Evolutionary conservation across 139 green algal genomes (phyloP).

Genomic region (Coelastrella sp.): DNA sequence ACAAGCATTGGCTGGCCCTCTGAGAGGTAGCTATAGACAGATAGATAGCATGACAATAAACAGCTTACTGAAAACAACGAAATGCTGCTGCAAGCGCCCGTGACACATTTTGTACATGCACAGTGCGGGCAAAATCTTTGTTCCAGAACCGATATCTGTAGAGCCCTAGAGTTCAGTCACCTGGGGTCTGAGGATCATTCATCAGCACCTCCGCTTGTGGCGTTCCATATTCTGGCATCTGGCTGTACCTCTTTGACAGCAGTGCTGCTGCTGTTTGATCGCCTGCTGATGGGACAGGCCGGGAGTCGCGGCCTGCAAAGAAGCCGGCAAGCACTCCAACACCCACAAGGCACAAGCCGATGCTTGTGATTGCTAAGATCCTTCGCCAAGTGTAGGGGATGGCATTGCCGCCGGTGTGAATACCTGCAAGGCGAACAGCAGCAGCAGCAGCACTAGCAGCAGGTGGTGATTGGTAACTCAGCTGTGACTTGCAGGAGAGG

Average conservation of each 20-base stretch:
- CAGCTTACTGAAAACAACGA: too few species aligned
- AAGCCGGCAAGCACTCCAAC: background rate
- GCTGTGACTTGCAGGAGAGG: too few species aligned
- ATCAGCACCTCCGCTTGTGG: background rate
- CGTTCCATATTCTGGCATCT: background rate
- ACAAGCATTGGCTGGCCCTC: too few species aligned
- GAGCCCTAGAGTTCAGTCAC: background rate
- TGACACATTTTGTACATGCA: too few species aligned
- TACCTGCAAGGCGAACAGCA: background rate
- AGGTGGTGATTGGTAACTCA: too few species aligned
- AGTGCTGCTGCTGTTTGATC: background rate
- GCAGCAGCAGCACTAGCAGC: background rate
- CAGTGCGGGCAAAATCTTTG: too few species aligned
- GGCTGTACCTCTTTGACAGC: too few species aligned
- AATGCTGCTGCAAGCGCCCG: too few species aligned
- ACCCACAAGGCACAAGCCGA: background rate
- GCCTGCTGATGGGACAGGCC: background rate
- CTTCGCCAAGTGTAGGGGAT: background rate
- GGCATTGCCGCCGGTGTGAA: background rate
- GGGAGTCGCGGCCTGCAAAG: background rate
- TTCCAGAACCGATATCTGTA: too few species aligned
- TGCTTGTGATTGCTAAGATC: background rate
- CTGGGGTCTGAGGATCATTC: background rate
- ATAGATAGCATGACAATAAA: too few species aligned
- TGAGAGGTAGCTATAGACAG: too few species aligned